Base-by-base conservation (phyloP, 129 eudicot genomes). In the Cynara cardunculus region DNA sequence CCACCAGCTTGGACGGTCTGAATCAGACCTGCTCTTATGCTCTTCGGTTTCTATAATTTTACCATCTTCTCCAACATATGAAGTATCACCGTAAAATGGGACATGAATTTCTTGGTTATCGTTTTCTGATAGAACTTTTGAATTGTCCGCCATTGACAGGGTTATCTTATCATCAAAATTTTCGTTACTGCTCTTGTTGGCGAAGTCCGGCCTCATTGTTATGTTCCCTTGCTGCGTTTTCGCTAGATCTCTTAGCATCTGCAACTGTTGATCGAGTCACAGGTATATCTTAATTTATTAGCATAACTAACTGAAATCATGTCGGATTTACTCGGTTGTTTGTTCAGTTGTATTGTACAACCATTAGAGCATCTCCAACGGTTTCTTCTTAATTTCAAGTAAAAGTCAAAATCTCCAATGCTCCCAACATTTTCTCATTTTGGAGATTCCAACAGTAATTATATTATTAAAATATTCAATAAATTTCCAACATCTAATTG, bases 1-100 rank as follows among this genome's bases (percentile, higher is more conserved):
- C 91, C 91, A 88, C 88, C 83, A 86, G 34, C 46, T 37, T 12
- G 39, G 81, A 7, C 62, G 22, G 24, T 84, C 81, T 69, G 84
- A 69, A 77, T 49, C 85, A 24, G 74, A 66, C 76, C 81, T 69
- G 84, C 73, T 78, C 11, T 71, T 56, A 31, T 72, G 68, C 39
- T 86, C 89, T 65, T 75, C 83, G 69, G 80, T 74, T 13, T 84
- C 79, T 44, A 79, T 25, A 65, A 67, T 62, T 2, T 78, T 53
- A 27, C 67, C 44, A 53, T 89, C 87, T 62, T 80, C 80, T 26
- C 19, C 86, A 83, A 90, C 66, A 86, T 86, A 80, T 4, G 72
- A 86, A 9, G 32, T 59, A 71, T 69, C 37, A 62, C 73, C 81
- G 5, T 49, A 71, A 18, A 79, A 74, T 0, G 86, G 87, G 74